Base-by-base conservation (phyloP, 179 eudicot species). In the Camellia oleifera region DNA sequence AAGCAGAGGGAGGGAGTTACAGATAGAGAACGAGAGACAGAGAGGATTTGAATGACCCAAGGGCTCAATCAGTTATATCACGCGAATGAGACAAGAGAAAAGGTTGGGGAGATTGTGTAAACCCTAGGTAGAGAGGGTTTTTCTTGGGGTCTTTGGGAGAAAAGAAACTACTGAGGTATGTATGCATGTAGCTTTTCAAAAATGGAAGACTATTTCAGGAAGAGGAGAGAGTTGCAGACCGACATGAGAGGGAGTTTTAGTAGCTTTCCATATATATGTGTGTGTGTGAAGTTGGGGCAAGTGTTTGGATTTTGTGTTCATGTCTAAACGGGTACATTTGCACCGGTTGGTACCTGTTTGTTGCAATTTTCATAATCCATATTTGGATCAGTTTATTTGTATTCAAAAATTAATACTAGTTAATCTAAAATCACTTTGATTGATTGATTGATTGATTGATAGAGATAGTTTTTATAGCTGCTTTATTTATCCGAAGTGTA, bases 1-100 rank as follows among this genome's bases (percentile, higher is more conserved):
- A 77, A 7, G 2, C 75, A 69, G 60, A 4, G 23, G 66, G 57
- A 42, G 50, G 58, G 56, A n/a, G 72, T 64, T 68, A 67, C 73
- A 66, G 73, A 53, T 10, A 10, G 7, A 13, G 67, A 77, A 50
- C 11, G 44, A 20, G 70, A 52, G 52, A 13, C 50, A 15, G 50
- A 15, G 65, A 57, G 14, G 72, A 65, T 77, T 76, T 65, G 72
- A 65, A 58, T 23, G 77, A 48, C 7, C 52, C 54, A 20, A 18
- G 77, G 52, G 52, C 12, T 58, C n/a, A 5, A n/a, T 45, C 42
- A 76, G 78, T 58, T 76, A 15, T 72, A 5, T 18, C 53, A 65
- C 18, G 40, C 46, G 72, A 77, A 65, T 48, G 48, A 53, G 79
- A 77, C 46, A 40, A 48, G 15, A 58, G 10, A 13, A 14, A 13